Base-by-base conservation (phyloP, 2,329 filamentous ascomycete genomes). In the Paraphaeosphaeria minitans region DNA sequence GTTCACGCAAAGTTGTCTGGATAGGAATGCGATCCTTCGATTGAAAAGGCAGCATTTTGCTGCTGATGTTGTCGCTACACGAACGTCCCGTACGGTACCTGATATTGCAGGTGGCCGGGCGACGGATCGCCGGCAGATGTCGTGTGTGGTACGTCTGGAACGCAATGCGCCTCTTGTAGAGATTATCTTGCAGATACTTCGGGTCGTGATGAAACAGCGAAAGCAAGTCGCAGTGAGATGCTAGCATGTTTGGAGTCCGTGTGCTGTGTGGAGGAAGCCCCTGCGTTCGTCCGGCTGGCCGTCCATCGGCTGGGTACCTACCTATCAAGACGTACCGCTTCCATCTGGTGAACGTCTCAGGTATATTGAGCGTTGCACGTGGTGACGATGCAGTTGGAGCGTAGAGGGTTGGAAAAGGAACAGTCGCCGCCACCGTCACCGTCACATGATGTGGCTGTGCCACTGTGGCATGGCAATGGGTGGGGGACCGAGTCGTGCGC, bases 1-100 rank as follows among this genome's bases (percentile, higher is more conserved):
- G 47, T 56, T 57, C 50, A 57, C 55, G 57, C 65, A 48, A 48
- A 31, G 47, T 29, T 45, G 27, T 9, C 29, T 14, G 35, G 19
- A 41, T 21, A 22, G 46, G 8, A 45, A 46, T 16, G 47, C 29
- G 31, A 48, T 41, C 43, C 53, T 41, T 43, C 12, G 27, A 35
- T 45, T 39, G 2, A 4, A 45, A 31, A 13, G 19, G 5, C 39
- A 29, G 14, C 22, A 43, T 29, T 16, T 35, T 35, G 43, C 35
- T 35, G 27, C 37, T 43, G n/a, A n/a, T n/a, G 21, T 50, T 37
- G 31, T 33, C 19, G 24, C 52, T 29, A 47, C 41, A 22, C 48
- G n/a, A n/a, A n/a, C n/a, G n/a, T n/a, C n/a, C n/a, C n/a, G n/a
- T n/a, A n/a, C 14, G 41, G 19, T 13, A 27, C 21, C 29, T 12